Evolutionary conservation across 208 protist species (phyloP), one percentile per base, ranked within the genome.

Genomic region (Leishmania amazonensis): DNA sequence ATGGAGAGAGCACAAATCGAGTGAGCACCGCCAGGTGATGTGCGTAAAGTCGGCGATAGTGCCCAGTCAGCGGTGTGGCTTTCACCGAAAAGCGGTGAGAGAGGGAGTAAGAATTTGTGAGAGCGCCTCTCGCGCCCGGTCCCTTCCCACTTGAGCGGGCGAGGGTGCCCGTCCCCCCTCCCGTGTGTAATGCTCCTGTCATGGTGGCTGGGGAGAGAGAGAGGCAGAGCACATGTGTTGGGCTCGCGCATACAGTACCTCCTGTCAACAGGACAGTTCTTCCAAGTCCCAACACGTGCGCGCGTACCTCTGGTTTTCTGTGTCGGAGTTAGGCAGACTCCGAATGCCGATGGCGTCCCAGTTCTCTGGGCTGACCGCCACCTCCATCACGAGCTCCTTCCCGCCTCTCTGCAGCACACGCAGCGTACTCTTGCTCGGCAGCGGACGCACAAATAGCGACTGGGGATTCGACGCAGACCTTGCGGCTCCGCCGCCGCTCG

Each of bases 351-450:
- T 85, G 40, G 79, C 76, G 2, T 96, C 92, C 49, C 91, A 85
- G 71, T 76, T 84, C 42, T 87, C 83, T 2, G 89, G 86, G 35
- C 51, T 74, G 54, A 96, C 89, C 49, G 84, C 83, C 38, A 96
- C 86, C 72, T 96, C 92, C 90, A 94, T 93, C 53, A 88, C 84
- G 40, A 90, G 85, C 38, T 85, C 85, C 8, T 86, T 60, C 24
- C 85, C 74, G 0, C 84, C 84, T n/a, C 57, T 81, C 74, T 94
- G 93, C 68, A 94, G 54, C 9, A 88, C 90, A 0, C 84, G 79
- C 80, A 96, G 76, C 24, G 74, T 84, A 24, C 84, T 88, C 24
- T 72, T 80, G 9, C 86, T 62, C n/a, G 53, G 42, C 40, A 93
- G 84, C 8, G 90, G 88, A 31, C 85, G 84, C 60, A 94, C 40